phyloP scores from a whole-genome alignment of 768 basidiomycete species.

The Aureoboletus auriporus region DNA sequence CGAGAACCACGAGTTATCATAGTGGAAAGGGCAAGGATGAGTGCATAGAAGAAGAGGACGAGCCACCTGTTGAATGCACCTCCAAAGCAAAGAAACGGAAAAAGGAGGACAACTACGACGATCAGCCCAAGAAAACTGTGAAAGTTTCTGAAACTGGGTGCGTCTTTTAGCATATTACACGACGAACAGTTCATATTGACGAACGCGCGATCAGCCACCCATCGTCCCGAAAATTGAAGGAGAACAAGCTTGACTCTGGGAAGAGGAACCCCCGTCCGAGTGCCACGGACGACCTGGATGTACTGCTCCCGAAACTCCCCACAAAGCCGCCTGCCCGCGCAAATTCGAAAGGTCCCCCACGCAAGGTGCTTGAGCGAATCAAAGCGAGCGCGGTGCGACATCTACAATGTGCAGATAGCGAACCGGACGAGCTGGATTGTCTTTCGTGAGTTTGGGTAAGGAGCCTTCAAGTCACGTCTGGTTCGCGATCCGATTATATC shows the following conservation, averaged over 20 bases:
- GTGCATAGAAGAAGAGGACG: background rate
- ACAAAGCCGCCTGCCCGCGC: slow-evolving; percentile 3
- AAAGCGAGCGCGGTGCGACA: slow-evolving; percentile 26
- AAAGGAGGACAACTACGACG: slow-evolving; percentile 18
- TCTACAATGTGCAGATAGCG: slow-evolving; percentile 25
- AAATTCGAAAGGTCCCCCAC: slow-evolving; percentile 35
- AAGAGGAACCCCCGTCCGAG: slow-evolving; percentile 1
- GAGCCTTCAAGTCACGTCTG: too few relatives aligned
- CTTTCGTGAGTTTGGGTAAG: slow-evolving; percentile 30
- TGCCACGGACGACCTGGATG: background rate
- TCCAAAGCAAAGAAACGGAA: slow-evolving; percentile 17
- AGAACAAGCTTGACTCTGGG: slow-evolving; percentile 19
- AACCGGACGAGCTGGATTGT: slow-evolving; percentile 46
- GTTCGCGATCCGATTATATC: too few relatives aligned
- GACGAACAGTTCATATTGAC: background rate
- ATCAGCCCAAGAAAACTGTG: slow-evolving; percentile 21
- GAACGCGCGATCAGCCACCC: slow-evolving; percentile 1
- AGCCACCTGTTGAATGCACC: background rate
- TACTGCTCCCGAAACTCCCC: background rate
- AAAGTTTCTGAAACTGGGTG: slow-evolving; percentile 15
- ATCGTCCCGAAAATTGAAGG: slow-evolving; percentile 33
- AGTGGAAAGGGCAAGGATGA: slow-evolving; percentile 1
- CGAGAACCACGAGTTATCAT: background rate
- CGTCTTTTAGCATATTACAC: background rate
- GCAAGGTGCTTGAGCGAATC: slow-evolving; percentile 36